Evolutionary conservation across 2,329 filamentous ascomycete species (phyloP), one percentile per base, ranked within the genome.

Genomic region (Fusarium veterinarium): DNA sequence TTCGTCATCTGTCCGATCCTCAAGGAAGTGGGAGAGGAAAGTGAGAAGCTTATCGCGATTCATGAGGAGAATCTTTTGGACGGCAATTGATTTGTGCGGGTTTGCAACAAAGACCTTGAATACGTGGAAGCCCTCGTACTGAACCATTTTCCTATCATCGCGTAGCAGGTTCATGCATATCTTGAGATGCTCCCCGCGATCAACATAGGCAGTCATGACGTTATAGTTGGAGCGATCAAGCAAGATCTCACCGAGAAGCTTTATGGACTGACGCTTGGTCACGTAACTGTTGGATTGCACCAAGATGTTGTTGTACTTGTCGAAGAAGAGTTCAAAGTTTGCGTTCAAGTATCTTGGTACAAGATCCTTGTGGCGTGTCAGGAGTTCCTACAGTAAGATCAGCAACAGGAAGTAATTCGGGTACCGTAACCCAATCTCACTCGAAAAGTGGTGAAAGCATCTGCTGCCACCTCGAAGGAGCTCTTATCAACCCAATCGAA

Each of bases 31-130:
- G 12, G 94, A 93, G 58, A 99, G 84, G 82, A 99, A 99, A 69
- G 90, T 91, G 56, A 99, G 86, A 23, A 99, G 87, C 77, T 95
- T 93, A 73, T 98, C 95, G 65, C 95, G 91, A 81, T 99, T 99
- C 89, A 97, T 98, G 75, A 98, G 91, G 72, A 99, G 85, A 78
- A 99, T 97, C 80, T 95, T 94, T 81, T 97, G 95, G 53, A 99
- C 96, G 38, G 95, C 94, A 68, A 95, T 87, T n/a, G 94, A 97
- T 84, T 99, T 99, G 86, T 98, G 95, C 12, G 96, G 96, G 81
- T 99, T 99, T 67, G 96, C 96, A 60, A 98, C 96, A 83, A 99
- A 99, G 71, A 99, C 95, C 86, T 99, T 99, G 88, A 99, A 99
- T 45, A 99, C 95, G 81, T 99, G 96, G 81, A 99, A 99, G 12